Percentiles rank a stretch among this genome's conserved stretches.
Evolutionary conservation across 352 stramenopile species (phyloP).

Genomic region (Globisporangium lucens): DNA sequence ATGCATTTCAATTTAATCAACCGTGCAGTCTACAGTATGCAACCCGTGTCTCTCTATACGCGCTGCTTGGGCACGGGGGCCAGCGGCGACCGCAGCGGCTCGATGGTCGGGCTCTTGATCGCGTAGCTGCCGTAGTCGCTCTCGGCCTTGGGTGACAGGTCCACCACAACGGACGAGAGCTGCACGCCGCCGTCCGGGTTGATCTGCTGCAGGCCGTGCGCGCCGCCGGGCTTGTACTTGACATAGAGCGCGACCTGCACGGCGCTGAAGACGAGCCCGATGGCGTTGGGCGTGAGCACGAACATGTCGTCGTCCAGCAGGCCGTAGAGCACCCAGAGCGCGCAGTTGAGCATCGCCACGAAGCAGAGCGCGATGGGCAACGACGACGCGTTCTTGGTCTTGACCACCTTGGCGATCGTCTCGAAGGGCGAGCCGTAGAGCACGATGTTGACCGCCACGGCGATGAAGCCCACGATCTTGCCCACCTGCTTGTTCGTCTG

Average conservation of each 20-base stretch:
- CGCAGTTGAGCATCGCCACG: conserved; percentile 48
- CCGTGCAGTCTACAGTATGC: too few species aligned
- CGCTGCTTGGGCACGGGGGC: background rate
- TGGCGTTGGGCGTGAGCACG: conserved; percentile 40
- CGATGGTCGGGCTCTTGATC: conserved; percentile 10
- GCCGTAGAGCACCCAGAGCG: conserved; percentile 51
- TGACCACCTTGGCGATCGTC: conserved; percentile 28
- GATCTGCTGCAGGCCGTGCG: background rate
- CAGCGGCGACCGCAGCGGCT: background rate
- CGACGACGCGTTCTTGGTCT: conserved; percentile 27
- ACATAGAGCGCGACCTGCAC: conserved; percentile 48
- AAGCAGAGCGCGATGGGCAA: conserved; percentile 52
- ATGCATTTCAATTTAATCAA: background rate
- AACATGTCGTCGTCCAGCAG: conserved; percentile 47
- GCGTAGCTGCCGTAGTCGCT: background rate
- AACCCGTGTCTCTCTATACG: background rate
- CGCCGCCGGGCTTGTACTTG: conserved; percentile 24
- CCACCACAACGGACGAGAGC: conserved; percentile 3
- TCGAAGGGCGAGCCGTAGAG: conserved; percentile 35
- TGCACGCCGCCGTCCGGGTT: background rate
- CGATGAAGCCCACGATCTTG: conserved; percentile 15
- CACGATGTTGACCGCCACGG: conserved; percentile 25
- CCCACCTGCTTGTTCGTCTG: conserved; percentile 20
- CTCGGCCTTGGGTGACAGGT: conserved; percentile 2
- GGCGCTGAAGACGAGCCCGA: conserved; percentile 30